These are phyloP conservation scores for Aspergillus eucalypticola DNA, from an alignment of 2,329 filamentous ascomycete genomes.

Conservation along the genomic window DNA sequence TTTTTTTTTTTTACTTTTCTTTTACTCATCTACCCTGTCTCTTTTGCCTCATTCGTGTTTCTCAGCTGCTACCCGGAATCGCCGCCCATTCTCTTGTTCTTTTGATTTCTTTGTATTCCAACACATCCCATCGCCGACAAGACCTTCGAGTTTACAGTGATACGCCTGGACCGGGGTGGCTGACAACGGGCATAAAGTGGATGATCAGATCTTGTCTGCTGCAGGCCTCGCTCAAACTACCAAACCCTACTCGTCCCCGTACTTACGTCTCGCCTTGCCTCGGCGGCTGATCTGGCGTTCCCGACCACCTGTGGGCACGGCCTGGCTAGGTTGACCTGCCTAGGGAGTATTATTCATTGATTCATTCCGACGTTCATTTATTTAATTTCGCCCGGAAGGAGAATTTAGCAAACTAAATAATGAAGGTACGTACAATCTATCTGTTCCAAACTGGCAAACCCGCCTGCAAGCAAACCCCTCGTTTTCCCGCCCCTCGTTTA, in stretches of 20 bases:
- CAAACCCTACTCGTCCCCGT: neutral
- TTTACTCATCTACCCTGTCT: neutral
- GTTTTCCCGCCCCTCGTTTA: conserved; percentile 20
- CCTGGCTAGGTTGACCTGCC: conserved; percentile 3
- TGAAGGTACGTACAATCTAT: conserved; percentile 23
- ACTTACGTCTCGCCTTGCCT: neutral
- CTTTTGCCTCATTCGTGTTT: conserved; percentile 10
- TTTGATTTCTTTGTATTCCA: conserved; percentile 13
- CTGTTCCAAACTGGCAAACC: neutral
- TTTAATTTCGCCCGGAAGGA: conserved; percentile 1
- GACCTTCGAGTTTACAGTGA: neutral
- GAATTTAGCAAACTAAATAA: conserved; percentile 11
- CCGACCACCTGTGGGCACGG: neutral
- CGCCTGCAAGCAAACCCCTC: conserved; percentile 10
- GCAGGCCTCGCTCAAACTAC: neutral
- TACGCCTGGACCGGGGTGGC: neutral
- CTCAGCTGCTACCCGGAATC: conserved; percentile 1
- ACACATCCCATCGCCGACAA: neutral
- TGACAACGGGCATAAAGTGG: neutral
- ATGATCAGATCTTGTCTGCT: neutral
- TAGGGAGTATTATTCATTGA: neutral
- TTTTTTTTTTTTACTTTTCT: neutral
- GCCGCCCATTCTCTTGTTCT: conserved; percentile 11
- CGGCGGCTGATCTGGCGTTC: neutral
- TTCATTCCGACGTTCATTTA: neutral